Base-by-base conservation (phyloP, 345 rosid species). In the Gossypium stocksii region DNA sequence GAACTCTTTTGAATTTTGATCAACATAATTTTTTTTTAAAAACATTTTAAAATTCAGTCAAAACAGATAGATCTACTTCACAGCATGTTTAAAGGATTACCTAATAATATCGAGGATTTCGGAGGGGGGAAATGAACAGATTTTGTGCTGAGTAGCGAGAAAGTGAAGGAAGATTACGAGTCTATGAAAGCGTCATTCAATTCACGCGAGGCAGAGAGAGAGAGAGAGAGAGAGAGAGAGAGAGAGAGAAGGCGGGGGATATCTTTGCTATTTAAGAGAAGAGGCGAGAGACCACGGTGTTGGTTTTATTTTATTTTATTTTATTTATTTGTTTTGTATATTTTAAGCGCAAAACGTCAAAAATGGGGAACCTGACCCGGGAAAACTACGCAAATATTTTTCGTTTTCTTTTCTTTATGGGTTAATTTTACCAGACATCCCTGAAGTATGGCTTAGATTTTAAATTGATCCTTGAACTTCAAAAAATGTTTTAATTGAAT, bases 11-110 rank as follows among this genome's bases (percentile, higher is more conserved):
- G 20, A 67, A 34, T 34, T 34, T 67, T 2, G 17, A 70, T 2
- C 19, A 15, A 17, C 38, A 27, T 34, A 34, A 5, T 0, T 27
- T 5, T 34, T 34, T 4, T 4, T 4, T 4, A 0, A 5, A 5
- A 34, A 34, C 16, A 15, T 0, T 16, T 16, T 20, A 52, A 25
- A 64, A 46, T 20, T 27, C 43, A 27, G 44, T 38, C 60, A 70
- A 29, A 51, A 60, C 46, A 16, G 10, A 15, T 70, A 27, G 44
- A 70, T 51, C 73, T 52, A 70, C 46, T 70, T 64, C 61, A 22
- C 61, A 57, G 10, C 61, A 57, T 13, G 27, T 60, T 60, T 27
- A 25, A 60, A 22, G 44, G 15, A 41, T 54, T 56, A 19, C 38
- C 46, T 4, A 5, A 9, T 52, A 27, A 41, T 56, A 22, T 8